A percentile compares a stretch with the other conserved stretches of the same genome.
phyloP scores from a whole-genome alignment of 73 alveolate genomes.

The Paramecium pentaurelia region DNA sequence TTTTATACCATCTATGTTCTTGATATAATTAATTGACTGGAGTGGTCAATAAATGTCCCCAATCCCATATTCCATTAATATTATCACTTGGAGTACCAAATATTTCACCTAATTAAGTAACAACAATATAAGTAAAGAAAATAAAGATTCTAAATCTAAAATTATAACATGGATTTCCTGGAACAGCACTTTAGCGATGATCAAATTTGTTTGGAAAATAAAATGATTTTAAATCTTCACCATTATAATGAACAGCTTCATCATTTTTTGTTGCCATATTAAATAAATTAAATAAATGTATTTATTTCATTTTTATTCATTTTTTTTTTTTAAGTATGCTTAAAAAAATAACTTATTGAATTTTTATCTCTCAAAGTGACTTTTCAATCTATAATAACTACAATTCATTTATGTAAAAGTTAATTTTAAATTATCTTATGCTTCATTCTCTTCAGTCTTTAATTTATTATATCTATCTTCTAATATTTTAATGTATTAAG shows the following conservation, averaged over 20 bases:
- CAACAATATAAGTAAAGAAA: slow-evolving; percentile 14
- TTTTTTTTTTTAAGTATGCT: not conserved
- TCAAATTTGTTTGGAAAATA: slow-evolving; percentile 25
- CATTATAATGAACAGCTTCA: not conserved
- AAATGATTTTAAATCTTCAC: slow-evolving; percentile 11
- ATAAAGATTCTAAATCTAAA: slow-evolving; percentile 28
- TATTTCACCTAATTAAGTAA: not conserved
- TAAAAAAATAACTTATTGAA: not conserved
- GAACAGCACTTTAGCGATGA: slow-evolving; percentile 40
- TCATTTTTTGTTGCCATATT: not conserved
- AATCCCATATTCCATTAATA: not conserved
- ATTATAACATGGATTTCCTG: slow-evolving; percentile 37
- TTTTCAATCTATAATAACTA: not conserved
- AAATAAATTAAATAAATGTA: not conserved
- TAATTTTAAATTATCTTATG: not conserved
- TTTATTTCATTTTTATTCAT: not conserved
- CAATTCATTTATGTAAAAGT: not conserved
- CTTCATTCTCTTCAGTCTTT: slow-evolving; percentile 2
- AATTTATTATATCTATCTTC: not conserved
- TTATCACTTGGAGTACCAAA: slow-evolving; percentile 27
- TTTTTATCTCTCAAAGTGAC: not conserved
- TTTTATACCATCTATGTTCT: not conserved
- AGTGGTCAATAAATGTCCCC: not conserved
- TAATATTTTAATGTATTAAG: not conserved
- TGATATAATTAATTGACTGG: not conserved